Evolutionary conservation across 257 asterid species (phyloP).

Genomic region (Solanum chilense): DNA sequence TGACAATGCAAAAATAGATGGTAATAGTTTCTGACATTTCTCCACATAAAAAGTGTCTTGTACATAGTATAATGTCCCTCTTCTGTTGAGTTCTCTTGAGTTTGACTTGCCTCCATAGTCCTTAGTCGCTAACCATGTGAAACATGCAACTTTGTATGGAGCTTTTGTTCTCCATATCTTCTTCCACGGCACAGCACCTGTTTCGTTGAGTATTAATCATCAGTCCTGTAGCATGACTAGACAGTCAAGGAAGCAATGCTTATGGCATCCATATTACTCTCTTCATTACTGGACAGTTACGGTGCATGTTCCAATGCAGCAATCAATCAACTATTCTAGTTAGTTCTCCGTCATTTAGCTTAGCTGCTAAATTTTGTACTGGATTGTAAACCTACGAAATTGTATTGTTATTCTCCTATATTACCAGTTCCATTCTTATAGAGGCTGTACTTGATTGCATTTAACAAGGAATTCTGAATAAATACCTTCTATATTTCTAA

Average conservation of each 20-base stretch:
- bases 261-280: not conserved
- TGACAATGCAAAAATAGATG: not conserved
- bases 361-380: not conserved
- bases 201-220: not conserved
- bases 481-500: no score
- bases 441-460: not conserved
- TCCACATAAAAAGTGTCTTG: not conserved
- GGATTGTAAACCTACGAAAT: not conserved
- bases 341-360: not conserved
- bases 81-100: not conserved
- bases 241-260: not conserved
- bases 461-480: not conserved
- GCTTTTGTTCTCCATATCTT: not conserved
- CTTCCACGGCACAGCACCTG: not conserved
- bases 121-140: not conserved
- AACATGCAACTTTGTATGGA: not conserved
- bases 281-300: not conserved
- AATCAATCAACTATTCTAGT: not conserved
- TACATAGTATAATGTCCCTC: not conserved
- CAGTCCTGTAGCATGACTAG: not conserved
- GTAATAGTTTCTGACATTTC: not conserved
- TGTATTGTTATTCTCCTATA: not conserved
- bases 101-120: not conserved
- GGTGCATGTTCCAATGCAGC: not conserved
- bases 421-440: not conserved